phyloP scores from a whole-genome alignment of 2,329 filamentous ascomycete genomes.

The Karstenula rhodostoma region DNA sequence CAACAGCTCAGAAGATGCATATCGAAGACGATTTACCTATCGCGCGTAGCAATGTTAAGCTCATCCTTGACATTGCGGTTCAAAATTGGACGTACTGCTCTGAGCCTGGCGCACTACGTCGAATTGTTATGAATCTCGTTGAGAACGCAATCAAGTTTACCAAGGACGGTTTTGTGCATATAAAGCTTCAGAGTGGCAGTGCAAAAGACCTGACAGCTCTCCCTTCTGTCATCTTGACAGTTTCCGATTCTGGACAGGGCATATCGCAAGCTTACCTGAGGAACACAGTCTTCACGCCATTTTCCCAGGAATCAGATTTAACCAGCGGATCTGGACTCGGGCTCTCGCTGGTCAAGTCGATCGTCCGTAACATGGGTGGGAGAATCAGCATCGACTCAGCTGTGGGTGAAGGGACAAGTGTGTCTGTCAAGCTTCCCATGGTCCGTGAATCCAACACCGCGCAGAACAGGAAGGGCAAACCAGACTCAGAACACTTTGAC shows the following conservation, averaged over 20 bases:
- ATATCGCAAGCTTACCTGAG: slow-evolving; percentile 70
- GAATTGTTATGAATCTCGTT: slow-evolving; percentile 5
- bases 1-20: neutral
- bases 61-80: slow-evolving; percentile 3
- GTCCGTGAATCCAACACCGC: neutral
- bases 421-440: slow-evolving; percentile 60
- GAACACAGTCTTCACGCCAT: slow-evolving; percentile 65
- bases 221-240: slow-evolving; percentile 51
- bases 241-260: slow-evolving; percentile 71
- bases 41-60: neutral
- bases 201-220: neutral
- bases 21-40: no score
- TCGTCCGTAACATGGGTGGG: slow-evolving; percentile 68
- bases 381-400: slow-evolving; percentile 65
- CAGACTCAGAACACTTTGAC: neutral
- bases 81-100: neutral
- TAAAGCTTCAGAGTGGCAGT: neutral
- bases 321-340: slow-evolving; percentile 70
- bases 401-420: slow-evolving; percentile 62
- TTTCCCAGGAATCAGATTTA: slow-evolving; percentile 69
- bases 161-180: neutral
- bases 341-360: slow-evolving; percentile 67
- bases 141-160: slow-evolving; percentile 1
- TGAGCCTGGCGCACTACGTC: neutral
- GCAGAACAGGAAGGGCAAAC: neutral